Conservation (phyloP, 345 rosid genomes). For the Linum tenue region DNA sequence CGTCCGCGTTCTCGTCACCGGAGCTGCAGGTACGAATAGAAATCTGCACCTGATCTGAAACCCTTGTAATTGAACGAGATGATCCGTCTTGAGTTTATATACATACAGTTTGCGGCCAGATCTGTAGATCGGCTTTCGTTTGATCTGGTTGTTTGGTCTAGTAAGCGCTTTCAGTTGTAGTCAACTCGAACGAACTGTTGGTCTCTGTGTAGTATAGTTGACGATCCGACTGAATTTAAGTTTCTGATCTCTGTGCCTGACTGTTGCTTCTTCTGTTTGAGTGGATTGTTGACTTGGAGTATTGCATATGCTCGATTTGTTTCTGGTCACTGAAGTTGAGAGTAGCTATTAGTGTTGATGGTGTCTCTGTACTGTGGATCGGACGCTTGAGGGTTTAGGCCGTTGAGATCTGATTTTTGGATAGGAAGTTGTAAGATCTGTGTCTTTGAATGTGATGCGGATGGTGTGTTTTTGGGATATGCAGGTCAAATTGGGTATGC, state of each 20-base stretch:
- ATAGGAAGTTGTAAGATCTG: not conserved
- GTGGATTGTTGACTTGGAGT: not conserved
- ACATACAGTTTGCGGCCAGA: not conserved
- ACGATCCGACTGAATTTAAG: not conserved
- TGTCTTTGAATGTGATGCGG: not conserved
- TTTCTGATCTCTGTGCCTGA: not conserved
- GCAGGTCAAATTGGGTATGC: constrained; percentile 99
- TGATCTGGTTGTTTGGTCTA: not conserved
- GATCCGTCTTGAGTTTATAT: not conserved
- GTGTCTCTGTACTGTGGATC: not conserved
- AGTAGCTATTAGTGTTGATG: not conserved
- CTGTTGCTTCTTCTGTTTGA: not conserved
- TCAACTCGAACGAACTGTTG: not conserved
- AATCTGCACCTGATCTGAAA: not conserved
- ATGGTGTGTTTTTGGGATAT: constrained; percentile 3
- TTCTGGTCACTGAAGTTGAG: not conserved
- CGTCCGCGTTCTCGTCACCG: constrained; percentile 94
- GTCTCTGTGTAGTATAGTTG: not conserved
- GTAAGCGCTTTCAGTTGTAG: not conserved
- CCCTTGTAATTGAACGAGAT: not conserved
- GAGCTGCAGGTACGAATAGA: constrained; percentile 73
- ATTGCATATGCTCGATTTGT: not conserved
- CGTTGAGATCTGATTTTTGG: not conserved
- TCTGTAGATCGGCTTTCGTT: not conserved
- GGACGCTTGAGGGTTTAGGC: not conserved